Conservation (phyloP, 495 filamentous ascomycete species). For the Delitschia confertaspora region DNA sequence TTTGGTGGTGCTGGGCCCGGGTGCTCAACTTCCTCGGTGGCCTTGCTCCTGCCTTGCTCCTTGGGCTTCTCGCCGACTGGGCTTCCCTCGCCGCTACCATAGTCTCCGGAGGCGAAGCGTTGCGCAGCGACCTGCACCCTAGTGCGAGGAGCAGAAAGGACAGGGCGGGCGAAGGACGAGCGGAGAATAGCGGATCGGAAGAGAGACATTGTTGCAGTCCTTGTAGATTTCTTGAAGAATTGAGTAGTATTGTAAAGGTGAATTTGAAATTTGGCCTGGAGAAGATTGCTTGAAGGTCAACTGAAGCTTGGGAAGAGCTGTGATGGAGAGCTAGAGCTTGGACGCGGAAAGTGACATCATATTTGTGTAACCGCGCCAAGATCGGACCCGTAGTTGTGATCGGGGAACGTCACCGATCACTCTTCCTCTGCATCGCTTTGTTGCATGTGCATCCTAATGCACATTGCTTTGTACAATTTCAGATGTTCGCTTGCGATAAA, state of each 20-base stretch:
- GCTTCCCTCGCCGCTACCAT: conserved; percentile 32
- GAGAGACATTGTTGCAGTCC: conserved; percentile 22
- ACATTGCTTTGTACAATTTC: too few relatives aligned
- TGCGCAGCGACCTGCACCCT: conserved; percentile 11
- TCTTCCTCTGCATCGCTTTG: too few relatives aligned
- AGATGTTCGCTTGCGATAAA: too few relatives aligned
- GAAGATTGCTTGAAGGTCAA: too few relatives aligned
- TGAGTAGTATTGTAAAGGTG: neutral
- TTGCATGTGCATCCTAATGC: too few relatives aligned
- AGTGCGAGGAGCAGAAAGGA: conserved; percentile 16
- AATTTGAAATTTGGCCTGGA: too few relatives aligned
- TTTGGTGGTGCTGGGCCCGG: conserved; percentile 32
- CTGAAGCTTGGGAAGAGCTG: too few relatives aligned
- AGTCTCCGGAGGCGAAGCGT: conserved; percentile 30
- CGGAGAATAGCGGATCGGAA: conserved; percentile 22
- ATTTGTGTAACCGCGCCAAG: too few relatives aligned
- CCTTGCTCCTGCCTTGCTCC: conserved; percentile 27
- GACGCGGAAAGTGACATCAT: too few relatives aligned
- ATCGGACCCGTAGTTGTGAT: too few relatives aligned
- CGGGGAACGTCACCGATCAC: too few relatives aligned
- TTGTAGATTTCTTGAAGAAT: neutral
- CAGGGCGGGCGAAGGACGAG: conserved; percentile 23
- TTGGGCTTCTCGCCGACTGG: conserved; percentile 29
- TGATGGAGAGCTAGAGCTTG: too few relatives aligned
- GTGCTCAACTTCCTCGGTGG: conserved; percentile 30